Conservation (phyloP, 495 filamentous ascomycete genomes). For the Neurospora sp. region DNA sequence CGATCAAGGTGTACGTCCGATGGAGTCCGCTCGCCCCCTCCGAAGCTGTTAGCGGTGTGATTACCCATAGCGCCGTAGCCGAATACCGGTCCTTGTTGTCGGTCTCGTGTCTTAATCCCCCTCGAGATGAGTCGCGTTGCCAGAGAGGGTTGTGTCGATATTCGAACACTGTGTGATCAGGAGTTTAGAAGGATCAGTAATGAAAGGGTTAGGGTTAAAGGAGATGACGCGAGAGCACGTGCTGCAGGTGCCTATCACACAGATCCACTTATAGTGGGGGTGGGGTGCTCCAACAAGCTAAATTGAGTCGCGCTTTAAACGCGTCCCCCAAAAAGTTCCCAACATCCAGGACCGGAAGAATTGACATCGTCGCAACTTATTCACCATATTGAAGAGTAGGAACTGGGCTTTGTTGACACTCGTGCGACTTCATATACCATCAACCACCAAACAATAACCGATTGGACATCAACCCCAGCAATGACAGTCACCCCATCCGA, state of each 20-base stretch:
- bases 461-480: background rate
- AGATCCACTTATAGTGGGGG: background rate
- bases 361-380: background rate
- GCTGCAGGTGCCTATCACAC: background rate
- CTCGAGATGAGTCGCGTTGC: background rate
- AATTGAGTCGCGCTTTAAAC: background rate
- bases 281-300: background rate
- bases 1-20: background rate
- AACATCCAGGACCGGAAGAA: background rate
- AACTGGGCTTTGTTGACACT: background rate
- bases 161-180: background rate
- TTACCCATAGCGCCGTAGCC: background rate
- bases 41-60: background rate
- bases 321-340: background rate
- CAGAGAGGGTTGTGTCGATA: background rate
- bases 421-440: background rate
- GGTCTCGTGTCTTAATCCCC: background rate
- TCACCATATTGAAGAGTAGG: background rate
- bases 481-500: slow-evolving; percentile 10
- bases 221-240: background rate
- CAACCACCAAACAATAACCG: background rate
- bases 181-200: background rate
- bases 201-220: background rate
- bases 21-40: background rate
- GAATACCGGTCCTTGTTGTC: background rate